Evolutionary conservation across 2,329 filamentous ascomycete species (phyloP).

Genomic region (Aspergillus sp.): DNA sequence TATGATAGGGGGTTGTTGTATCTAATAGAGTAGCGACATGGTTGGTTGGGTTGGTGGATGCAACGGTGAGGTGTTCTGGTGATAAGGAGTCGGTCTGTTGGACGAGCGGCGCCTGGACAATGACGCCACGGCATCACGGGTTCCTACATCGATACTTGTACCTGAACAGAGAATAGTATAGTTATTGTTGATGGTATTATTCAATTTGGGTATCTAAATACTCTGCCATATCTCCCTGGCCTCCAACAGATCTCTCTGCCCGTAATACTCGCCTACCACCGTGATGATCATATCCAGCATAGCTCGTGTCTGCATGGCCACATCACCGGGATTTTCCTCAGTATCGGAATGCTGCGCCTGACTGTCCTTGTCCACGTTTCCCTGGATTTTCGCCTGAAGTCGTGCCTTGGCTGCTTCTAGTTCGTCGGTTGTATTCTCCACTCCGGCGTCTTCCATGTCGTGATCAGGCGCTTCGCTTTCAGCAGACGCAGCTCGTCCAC

Average conservation of each 20-base stretch:
- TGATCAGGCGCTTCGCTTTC: slow-evolving; percentile 6
- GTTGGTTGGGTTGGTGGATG: too few species aligned
- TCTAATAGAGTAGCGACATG: too few species aligned
- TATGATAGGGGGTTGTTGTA: too few species aligned
- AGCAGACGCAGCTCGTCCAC: slow-evolving; percentile 1
- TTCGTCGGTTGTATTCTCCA: slow-evolving; percentile 13
- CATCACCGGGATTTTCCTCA: slow-evolving; percentile 17
- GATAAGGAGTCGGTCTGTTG: neutral
- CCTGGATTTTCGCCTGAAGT: slow-evolving; percentile 35
- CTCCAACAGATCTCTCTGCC: slow-evolving; percentile 77
- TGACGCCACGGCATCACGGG: neutral
- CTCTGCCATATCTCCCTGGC: slow-evolving; percentile 54
- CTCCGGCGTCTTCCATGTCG: slow-evolving; percentile 12
- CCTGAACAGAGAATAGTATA: neutral
- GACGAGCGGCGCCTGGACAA: neutral
- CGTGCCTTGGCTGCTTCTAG: slow-evolving; percentile 47
- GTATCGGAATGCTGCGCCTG: slow-evolving; percentile 22
- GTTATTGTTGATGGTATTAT: neutral
- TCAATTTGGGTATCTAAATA: neutral
- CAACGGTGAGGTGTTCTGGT: neutral
- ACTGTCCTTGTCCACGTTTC: neutral
- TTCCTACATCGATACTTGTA: too few species aligned
- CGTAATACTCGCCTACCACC: slow-evolving; percentile 79
- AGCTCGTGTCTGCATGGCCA: slow-evolving; percentile 41
- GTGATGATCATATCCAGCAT: slow-evolving; percentile 90